phyloP scores from a whole-genome alignment of 495 filamentous ascomycete species.

The Daldinia concentrica region DNA sequence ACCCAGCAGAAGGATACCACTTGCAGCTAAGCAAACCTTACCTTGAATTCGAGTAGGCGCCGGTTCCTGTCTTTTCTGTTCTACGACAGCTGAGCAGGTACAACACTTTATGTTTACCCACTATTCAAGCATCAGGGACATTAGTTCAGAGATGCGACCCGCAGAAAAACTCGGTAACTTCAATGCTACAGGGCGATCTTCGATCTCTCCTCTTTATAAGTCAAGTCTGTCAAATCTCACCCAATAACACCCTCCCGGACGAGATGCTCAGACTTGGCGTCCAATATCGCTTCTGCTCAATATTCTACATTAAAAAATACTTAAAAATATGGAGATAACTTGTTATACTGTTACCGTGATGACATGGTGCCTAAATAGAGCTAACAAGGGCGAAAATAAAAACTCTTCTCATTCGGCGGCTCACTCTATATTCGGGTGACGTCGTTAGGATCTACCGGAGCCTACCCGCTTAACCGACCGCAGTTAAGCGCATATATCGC shows the following conservation, averaged over 20 bases:
- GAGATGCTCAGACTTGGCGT: slow-evolving; percentile 6
- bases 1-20: not conserved
- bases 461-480: slow-evolving; percentile 12
- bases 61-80: not conserved
- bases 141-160: slow-evolving; percentile 8
- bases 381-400: slow-evolving; percentile 2
- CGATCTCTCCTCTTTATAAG: slow-evolving; percentile 6
- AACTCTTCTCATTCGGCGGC: not conserved
- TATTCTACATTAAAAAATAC: not conserved
- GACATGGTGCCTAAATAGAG: not conserved
- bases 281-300: not conserved
- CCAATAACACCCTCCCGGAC: slow-evolving; percentile 3
- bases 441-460: slow-evolving; percentile 10
- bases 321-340: slow-evolving; percentile 1
- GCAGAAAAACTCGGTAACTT: slow-evolving; percentile 11
- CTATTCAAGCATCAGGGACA: slow-evolving; percentile 2
- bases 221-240: not conserved
- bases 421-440: slow-evolving; percentile 8
- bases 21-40: slow-evolving; percentile 8
- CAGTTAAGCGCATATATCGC: slow-evolving; percentile 19
- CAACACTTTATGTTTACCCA: slow-evolving; percentile 17
- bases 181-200: slow-evolving; percentile 20
- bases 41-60: not conserved
- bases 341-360: not conserved
- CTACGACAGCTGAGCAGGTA: not conserved